Conservation (phyloP, 2,329 filamentous ascomycete species). For the Plectosphaerella cucumerina region DNA sequence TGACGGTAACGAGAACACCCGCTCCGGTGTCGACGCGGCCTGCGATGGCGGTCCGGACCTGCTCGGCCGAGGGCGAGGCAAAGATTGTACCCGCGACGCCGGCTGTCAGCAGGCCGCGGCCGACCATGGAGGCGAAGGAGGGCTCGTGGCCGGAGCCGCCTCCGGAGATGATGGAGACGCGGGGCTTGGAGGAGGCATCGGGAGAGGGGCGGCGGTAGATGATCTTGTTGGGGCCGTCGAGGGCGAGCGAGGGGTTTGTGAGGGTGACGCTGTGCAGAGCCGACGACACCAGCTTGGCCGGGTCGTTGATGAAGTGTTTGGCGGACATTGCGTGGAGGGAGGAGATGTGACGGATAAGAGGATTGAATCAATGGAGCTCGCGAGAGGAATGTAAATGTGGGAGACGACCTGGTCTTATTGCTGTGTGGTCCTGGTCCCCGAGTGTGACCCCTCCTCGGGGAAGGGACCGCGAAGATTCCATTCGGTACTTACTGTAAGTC, state of each 20-base stretch:
- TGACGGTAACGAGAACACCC: slow-evolving; percentile 51
- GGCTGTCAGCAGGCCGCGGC: slow-evolving; percentile 72
- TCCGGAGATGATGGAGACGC: slow-evolving; percentile 80
- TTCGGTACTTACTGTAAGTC: neutral
- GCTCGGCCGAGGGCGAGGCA: slow-evolving; percentile 74
- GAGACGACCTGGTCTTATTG: too few relatives aligned
- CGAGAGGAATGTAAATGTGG: neutral
- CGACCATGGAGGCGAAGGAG: slow-evolving; percentile 81
- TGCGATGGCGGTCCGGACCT: slow-evolving; percentile 73
- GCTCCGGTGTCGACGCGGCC: slow-evolving; percentile 66
- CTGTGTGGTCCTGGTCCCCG: too few relatives aligned
- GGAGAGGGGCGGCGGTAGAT: slow-evolving; percentile 64
- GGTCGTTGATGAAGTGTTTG: slow-evolving; percentile 89
- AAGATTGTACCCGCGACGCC: slow-evolving; percentile 87
- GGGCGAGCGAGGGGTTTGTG: slow-evolving; percentile 78
- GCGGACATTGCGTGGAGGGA: slow-evolving; percentile 37
- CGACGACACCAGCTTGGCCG: slow-evolving; percentile 70
- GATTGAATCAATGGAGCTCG: neutral
- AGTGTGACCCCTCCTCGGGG: too few relatives aligned
- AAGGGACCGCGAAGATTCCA: neutral
- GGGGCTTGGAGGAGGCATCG: slow-evolving; percentile 41
- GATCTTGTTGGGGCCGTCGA: slow-evolving; percentile 78
- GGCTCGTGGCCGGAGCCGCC: slow-evolving; percentile 91
- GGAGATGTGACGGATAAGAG: neutral
- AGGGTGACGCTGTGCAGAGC: slow-evolving; percentile 74